Percentiles rank a stretch among this genome's conserved stretches.
Conservation (phyloP, 257 asterid species). For the Solanum neorickii region DNA sequence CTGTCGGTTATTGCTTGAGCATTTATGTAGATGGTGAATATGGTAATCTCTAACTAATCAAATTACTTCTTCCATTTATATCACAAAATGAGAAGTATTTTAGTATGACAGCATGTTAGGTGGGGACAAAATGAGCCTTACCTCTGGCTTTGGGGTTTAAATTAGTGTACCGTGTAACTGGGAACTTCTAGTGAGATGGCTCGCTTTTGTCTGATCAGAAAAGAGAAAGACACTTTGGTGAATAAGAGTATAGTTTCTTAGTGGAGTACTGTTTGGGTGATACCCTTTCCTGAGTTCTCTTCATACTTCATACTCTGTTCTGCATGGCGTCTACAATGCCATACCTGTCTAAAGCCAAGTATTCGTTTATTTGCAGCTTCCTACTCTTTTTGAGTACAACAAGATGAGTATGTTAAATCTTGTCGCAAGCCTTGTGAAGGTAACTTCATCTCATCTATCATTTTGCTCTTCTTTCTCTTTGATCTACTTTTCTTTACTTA, state of each 20-base stretch:
- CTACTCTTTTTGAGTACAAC: conserved; percentile 64
- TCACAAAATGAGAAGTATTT: background rate
- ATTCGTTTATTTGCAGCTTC: conserved; percentile 43
- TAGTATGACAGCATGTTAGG: background rate
- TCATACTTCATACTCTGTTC: background rate
- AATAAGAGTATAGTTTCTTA: background rate
- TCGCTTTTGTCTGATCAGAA: background rate
- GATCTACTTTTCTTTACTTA: background rate
- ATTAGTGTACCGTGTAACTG: background rate
- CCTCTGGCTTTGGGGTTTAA: background rate
- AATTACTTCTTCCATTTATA: background rate
- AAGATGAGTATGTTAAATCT: conserved; percentile 81
- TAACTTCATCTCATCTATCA: conserved; percentile 8
- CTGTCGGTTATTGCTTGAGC: background rate
- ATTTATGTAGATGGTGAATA: background rate
- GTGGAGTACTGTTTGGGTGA: background rate
- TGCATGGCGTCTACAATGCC: background rate
- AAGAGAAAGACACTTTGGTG: background rate
- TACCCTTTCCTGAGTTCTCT: background rate
- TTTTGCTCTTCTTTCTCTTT: background rate
- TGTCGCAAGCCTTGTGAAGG: conserved; percentile 69
- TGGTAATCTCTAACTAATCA: background rate
- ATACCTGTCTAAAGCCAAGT: background rate
- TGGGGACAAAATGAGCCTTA: background rate
- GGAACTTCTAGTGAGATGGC: background rate